Evolutionary conservation across 805 yeast genomes (phyloP).

Genomic region (Isabelozyma pseudorhagii): DNA sequence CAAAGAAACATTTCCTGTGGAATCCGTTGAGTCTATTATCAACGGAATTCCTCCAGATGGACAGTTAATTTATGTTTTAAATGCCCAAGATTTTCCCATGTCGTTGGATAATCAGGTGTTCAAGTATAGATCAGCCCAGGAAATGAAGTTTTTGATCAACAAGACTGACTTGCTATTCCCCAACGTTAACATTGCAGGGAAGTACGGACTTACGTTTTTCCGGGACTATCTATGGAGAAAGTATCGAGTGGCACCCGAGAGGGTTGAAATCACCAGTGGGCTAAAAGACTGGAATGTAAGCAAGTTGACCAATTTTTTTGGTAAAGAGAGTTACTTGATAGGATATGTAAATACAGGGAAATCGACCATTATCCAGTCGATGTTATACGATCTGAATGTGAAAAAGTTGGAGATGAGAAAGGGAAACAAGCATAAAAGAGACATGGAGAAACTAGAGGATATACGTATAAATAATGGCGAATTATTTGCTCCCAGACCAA

Average conservation of each 20-base stretch:
- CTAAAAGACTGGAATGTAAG: slow-evolving; percentile 50
- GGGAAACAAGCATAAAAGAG: slow-evolving; percentile 4
- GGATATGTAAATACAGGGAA: slow-evolving; percentile 75
- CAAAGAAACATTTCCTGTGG: slow-evolving; percentile 25
- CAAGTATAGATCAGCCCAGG: slow-evolving; percentile 27
- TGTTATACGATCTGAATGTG: slow-evolving; percentile 24
- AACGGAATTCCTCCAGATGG: slow-evolving; percentile 40
- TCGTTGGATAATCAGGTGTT: slow-evolving; percentile 40
- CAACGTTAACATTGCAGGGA: slow-evolving; percentile 20
- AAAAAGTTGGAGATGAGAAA: slow-evolving; percentile 3
- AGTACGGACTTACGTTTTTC: slow-evolving; percentile 26
- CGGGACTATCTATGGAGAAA: slow-evolving; percentile 31
- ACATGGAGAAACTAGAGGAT: slow-evolving; percentile 10
- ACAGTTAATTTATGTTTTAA: slow-evolving; percentile 56
- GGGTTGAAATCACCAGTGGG: slow-evolving; percentile 51
- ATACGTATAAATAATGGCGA: slow-evolving; percentile 13
- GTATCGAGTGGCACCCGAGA: slow-evolving; percentile 29
- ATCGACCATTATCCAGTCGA: slow-evolving; percentile 52
- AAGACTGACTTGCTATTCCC: slow-evolving; percentile 44
- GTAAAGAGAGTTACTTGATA: slow-evolving; percentile 45
- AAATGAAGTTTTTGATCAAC: slow-evolving; percentile 39
- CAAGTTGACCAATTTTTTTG: slow-evolving; percentile 34
- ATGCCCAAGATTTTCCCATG: slow-evolving; percentile 72
- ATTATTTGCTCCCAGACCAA: background rate
- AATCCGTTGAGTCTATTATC: slow-evolving; percentile 15